phyloP scores from a whole-genome alignment of 2,329 filamentous ascomycete genomes.

The Fusarium lyarnte region DNA sequence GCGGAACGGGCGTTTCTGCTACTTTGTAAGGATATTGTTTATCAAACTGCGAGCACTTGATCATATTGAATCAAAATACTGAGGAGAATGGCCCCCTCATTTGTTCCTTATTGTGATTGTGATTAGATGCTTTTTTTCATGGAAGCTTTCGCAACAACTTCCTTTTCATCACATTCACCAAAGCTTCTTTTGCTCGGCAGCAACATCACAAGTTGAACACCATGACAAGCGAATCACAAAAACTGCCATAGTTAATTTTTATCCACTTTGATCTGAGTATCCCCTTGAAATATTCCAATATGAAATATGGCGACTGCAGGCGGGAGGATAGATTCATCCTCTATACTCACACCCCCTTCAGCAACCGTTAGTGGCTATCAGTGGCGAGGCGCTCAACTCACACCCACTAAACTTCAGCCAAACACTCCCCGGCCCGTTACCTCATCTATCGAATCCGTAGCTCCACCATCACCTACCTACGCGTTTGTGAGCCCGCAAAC shows the following conservation, averaged over 20 bases:
- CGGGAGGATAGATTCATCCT: neutral
- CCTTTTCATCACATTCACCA: neutral
- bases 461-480: neutral
- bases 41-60: neutral
- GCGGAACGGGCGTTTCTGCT: constrained; percentile 14
- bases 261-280: neutral
- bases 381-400: neutral
- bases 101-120: neutral
- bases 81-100: neutral
- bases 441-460: constrained; percentile 3
- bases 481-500: constrained; percentile 26
- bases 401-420: constrained; percentile 4
- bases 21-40: neutral
- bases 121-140: neutral
- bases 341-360: constrained; percentile 19
- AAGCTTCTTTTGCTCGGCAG: neutral
- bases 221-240: neutral
- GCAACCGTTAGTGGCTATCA: neutral
- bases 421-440: constrained; percentile 1
- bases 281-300: neutral
- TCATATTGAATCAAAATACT: neutral
- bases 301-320: neutral
- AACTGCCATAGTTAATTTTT: neutral
- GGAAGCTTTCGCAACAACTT: neutral
- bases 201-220: neutral